Conservation (phyloP, 805 yeast genomes). For the Metschnikowia reukaufii region DNA sequence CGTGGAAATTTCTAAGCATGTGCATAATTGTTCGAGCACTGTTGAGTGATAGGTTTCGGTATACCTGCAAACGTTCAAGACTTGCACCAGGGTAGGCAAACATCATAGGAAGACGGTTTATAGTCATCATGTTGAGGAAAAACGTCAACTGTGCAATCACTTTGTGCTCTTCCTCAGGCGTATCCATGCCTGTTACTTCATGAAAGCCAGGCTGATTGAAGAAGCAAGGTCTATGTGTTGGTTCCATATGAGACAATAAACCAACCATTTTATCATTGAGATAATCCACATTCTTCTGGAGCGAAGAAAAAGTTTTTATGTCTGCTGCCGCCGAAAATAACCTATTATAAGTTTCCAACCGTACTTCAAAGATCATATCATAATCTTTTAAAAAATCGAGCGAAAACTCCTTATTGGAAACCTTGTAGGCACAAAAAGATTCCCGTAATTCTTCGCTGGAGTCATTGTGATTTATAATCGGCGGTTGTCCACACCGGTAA, state of each 20-base stretch:
- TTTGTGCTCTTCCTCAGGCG: constrained; percentile 11
- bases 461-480: constrained; percentile 44
- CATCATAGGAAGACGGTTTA: constrained; percentile 34
- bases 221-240: constrained; percentile 18
- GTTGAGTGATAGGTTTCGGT: constrained; percentile 30
- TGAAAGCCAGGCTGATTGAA: constrained; percentile 13
- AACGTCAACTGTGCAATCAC: constrained; percentile 29
- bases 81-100: constrained; percentile 19
- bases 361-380: constrained; percentile 16
- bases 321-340: constrained; percentile 34
- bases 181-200: constrained; percentile 1
- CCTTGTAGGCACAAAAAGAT: background rate
- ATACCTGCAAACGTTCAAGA: constrained; percentile 18
- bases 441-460: constrained; percentile 15
- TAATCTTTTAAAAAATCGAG: constrained; percentile 6
- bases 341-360: constrained; percentile 31
- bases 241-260: constrained; percentile 22
- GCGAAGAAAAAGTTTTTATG: constrained; percentile 18
- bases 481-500: constrained; percentile 48
- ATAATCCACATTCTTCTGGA: constrained; percentile 24
- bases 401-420: background rate
- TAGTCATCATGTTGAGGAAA: constrained; percentile 37
- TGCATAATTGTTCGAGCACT: constrained; percentile 38
- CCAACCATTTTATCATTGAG: constrained; percentile 34
- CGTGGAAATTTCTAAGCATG: constrained; percentile 23